Evolutionary conservation across 768 basidiomycete genomes (phyloP), one percentile per base, ranked within the genome.

Genomic region (Amanita brunnescens): DNA sequence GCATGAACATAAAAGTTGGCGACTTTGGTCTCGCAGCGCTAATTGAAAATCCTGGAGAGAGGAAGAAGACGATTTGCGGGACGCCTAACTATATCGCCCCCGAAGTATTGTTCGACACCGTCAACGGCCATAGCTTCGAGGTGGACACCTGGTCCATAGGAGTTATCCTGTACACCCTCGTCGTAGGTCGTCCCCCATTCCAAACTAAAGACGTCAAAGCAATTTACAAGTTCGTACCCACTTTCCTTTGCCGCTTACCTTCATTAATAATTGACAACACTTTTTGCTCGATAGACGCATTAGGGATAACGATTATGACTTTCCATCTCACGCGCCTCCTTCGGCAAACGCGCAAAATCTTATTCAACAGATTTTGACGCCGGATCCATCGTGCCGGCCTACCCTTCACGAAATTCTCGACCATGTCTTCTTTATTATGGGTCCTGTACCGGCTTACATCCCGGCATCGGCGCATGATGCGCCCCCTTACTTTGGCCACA

Each of bases 71-170:
- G 0, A 96, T 98, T 42, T 97, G 96, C 58, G 95, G 95, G 1
- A 99, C 95, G 0, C 96, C 95, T 1, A 98, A 99, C 64, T 98
- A 99, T 64, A 97, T 99, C 56, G 95, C 96, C 0, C 96, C 96
- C 0, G 95, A 98, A 63, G 93, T 98, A 20, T 71, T 99, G 57
- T 96, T 95, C 64, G 93, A 97, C 64, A 91, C 87, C 21, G 90
- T 84, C 14, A 94, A 92, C 56, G 94, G 95, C 1, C 95, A 99
- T 67, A 93, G 90, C 63, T 99, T 96, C 58, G 96, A 99, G 70
- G 95, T 97, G 24, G 95, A 99, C 64, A 88, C 92, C 7, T 99
- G 95, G 95, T 92, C 90, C 2, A 85, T 95, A 44, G 95, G 95
- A 12, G 95, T 99, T 49, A 97, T 98, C 54, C 70, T 98, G 56